Evolutionary conservation across 176 grass and related monocot genomes (phyloP).

Genomic region (Hordeum marinum): DNA sequence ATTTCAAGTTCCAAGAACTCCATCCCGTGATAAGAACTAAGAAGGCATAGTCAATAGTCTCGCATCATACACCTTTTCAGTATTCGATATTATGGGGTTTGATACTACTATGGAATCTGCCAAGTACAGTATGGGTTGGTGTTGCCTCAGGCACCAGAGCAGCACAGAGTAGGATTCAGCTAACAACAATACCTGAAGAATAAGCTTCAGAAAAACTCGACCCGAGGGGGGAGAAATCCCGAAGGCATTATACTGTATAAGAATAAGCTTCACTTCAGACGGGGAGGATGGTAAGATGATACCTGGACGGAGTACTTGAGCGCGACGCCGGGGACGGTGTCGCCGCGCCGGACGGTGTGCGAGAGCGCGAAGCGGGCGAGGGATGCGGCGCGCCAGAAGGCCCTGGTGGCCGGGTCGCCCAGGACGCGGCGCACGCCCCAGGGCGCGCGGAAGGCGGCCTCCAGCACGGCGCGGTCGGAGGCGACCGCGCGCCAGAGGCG

Average conservation of each 20-base stretch:
- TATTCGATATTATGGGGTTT: neutral
- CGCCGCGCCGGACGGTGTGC: constrained; percentile 55
- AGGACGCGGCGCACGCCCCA: constrained; percentile 68
- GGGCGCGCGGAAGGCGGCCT: constrained; percentile 57
- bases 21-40: too few relatives aligned
- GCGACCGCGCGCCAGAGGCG: constrained; percentile 68
- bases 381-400: constrained; percentile 71
- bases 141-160: neutral
- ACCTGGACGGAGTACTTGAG: constrained; percentile 94
- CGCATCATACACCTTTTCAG: neutral
- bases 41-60: neutral
- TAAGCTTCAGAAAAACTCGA: too few relatives aligned
- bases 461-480: constrained; percentile 58
- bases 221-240: too few relatives aligned
- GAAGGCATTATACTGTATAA: too few relatives aligned
- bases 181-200: neutral
- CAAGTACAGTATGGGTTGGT: neutral
- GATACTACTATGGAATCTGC: neutral
- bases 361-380: constrained; percentile 74
- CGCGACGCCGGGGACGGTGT: constrained; percentile 67
- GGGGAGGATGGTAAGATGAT: too few relatives aligned
- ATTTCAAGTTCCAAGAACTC: neutral
- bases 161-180: neutral
- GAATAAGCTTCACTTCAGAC: too few relatives aligned
- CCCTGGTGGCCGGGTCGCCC: constrained; percentile 49